Evolutionary conservation across 805 yeast species (phyloP), one percentile per base, ranked within the genome.

Genomic region (Metschnikowia hibisci): DNA sequence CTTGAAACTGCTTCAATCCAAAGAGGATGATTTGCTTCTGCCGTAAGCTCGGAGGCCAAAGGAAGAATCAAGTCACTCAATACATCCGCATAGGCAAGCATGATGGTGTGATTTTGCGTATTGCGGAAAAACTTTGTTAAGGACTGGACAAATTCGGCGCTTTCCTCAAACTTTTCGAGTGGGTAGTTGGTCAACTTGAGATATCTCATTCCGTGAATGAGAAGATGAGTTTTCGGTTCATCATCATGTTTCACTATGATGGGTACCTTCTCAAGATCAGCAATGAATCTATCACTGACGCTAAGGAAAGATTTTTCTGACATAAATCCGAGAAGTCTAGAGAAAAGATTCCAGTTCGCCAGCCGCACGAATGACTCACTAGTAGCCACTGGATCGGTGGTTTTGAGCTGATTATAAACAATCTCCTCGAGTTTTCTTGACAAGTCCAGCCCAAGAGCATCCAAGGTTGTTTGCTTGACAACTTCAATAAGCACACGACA

Each of bases 401-500:
- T 81, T 51, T 86, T 80, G 43, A 93, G 67, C 62, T 93, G 97
- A 12, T 87, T 82, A 67, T 88, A 93, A 23, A 91, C 95, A 40
- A 90, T 90, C 53, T 93, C 98, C 61, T 93, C 98, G 8, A 93
- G 69, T 54, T 86, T 87, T 38, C 81, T 86, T 14, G 86, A 84
- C 30, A 91, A 69, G 46, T 87, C 95, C 39, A 81, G 87, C 6
- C 90, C 95, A 42, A 82, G 71, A 0, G 77, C 75, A 9, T 79
- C 82, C n/a, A 77, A 69, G 6, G 95, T 82, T 1, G 95, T 81
- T 58, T 91, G 97, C 52, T 82, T 81, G 14, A 91, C 96, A 10
- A 93, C 89, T 58, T 91, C 98, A 43, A 91, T 86, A 41, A 93
- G 71, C 0, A 90, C 98, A 34, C 99, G 77, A 63, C 97, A 91